Evolutionary conservation across 208 protist genomes (phyloP).

Genomic region (Angomonas deanei): DNA sequence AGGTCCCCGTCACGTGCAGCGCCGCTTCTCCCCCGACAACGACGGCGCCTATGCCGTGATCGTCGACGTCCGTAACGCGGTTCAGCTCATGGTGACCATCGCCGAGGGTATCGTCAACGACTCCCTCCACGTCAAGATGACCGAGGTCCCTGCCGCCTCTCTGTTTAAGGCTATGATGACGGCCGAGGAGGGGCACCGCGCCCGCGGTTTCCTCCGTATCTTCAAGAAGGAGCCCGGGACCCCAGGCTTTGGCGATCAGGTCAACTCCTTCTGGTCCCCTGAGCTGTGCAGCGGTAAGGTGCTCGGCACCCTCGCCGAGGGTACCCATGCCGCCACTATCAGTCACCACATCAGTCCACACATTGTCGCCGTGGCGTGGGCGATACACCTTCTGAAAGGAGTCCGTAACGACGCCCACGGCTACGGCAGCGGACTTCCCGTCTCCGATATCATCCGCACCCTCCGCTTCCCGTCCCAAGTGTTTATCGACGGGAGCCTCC

Average conservation of each 20-base stretch:
- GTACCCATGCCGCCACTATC: conserved; percentile 62
- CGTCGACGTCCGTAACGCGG: conserved; percentile 79
- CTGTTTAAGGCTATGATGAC: conserved; percentile 85
- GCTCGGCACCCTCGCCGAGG: conserved; percentile 62
- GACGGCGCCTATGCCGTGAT: conserved; percentile 78
- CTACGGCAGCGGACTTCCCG: conserved; percentile 77
- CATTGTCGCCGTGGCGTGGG: conserved; percentile 83
- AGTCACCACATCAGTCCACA: conserved; percentile 78
- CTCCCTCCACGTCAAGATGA: conserved; percentile 54
- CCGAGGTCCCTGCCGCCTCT: conserved; percentile 66
- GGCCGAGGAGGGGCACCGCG: conserved; percentile 55
- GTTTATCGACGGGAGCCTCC: conserved; percentile 63
- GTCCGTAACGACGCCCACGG: conserved; percentile 56
- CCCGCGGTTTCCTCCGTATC: conserved; percentile 74
- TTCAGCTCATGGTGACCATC: conserved; percentile 85
- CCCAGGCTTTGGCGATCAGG: conserved; percentile 55
- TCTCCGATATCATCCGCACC: conserved; percentile 75
- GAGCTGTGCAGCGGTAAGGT: conserved; percentile 84
- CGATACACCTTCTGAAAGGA: conserved; percentile 79
- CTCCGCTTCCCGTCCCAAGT: conserved; percentile 71
- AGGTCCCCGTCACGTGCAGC: conserved; percentile 19
- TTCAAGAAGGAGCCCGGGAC: conserved; percentile 55
- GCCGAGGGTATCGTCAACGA: conserved; percentile 69
- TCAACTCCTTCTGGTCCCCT: conserved; percentile 71
- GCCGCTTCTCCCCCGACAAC: conserved; percentile 39